Evolutionary conservation across 2,329 filamentous ascomycete genomes (phyloP).

Genomic region (Macroventuria anomochaeta): DNA sequence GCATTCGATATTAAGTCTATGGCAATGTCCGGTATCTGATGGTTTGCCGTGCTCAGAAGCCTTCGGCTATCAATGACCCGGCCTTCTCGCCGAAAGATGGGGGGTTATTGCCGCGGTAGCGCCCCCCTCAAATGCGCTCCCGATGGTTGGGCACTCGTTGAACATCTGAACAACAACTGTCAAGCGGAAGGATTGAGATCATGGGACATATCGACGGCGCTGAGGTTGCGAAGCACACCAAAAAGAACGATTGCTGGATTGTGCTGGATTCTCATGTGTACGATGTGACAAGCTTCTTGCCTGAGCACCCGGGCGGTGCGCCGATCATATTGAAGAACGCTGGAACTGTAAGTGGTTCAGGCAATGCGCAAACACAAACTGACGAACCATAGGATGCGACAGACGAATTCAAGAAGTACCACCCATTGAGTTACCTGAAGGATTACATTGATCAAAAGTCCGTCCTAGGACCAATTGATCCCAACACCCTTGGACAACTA

Average conservation of each 20-base stretch:
- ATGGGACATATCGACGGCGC: constrained; percentile 41
- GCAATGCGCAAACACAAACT: constrained; percentile 1
- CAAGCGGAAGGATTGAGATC: background rate
- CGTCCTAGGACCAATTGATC: constrained; percentile 38
- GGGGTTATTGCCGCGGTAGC: constrained; percentile 27
- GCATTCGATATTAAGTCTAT: background rate
- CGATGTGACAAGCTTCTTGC: constrained; percentile 69
- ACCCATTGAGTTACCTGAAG: constrained; percentile 40
- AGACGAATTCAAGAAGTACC: constrained; percentile 45
- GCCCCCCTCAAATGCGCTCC: constrained; percentile 32
- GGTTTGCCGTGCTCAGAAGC: constrained; percentile 22
- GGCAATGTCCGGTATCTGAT: constrained; percentile 25
- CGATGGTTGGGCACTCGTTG: constrained; percentile 24
- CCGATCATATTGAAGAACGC: constrained; percentile 47
- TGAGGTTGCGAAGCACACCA: constrained; percentile 44
- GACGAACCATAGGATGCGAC: constrained; percentile 39
- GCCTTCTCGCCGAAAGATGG: constrained; percentile 29
- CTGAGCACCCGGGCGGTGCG: constrained; percentile 68
- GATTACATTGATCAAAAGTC: constrained; percentile 38
- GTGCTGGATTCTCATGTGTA: constrained; percentile 72
- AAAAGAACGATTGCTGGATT: constrained; percentile 62
- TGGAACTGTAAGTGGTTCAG: constrained; percentile 50
- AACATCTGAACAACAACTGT: constrained; percentile 4
- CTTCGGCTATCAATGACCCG: constrained; percentile 23
- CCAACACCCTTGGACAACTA: constrained; percentile 41